Base-by-base conservation (phyloP, 371 early-diverging fungal genomes). In the Amoeboaphelidium protococcarum region DNA sequence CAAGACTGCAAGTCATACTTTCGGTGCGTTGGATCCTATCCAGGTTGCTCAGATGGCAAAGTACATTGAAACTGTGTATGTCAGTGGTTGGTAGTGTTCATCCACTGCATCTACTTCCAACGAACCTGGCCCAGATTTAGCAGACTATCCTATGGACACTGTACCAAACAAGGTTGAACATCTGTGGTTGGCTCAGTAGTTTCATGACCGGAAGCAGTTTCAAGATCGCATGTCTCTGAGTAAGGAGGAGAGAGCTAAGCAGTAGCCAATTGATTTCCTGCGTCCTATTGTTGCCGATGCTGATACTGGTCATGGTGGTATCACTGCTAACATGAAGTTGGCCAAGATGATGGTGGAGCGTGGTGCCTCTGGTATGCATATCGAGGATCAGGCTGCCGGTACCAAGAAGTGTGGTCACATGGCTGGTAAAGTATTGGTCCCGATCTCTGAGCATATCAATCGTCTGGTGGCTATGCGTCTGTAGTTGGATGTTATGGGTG, bases 371-470 rank as follows among this genome's bases (percentile, higher is more conserved):
- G 78, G 80, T 52, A 73, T 86, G 55, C 86, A 86, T 57, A 65
- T 91, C 46, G 96, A 95, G 62, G 96, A 95, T 57, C 71, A 71
- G 51, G 79, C 84, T 46, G 79, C 92, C 13, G 79, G 82, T 48
- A 88, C 88, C 52, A 95, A 95, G 60, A 95, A 95, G 72, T 95
- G 96, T 63, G 92, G 96, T 20, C 96, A 95, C 66, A 88, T 95
- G 90, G 92, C 90, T 44, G 95, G 95, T 53, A 95, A 95, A 64
- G 96, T 95, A 22, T 66, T 95, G 23, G 96, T 95, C 10, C 90
- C 96, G 25, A 82, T 86, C 44, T 72, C 77, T 20, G 92, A 95
- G 60, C 96, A 95, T 68, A 90, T 92, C 67, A 88, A 84, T 71
- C 82, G 96, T 46, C 66, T 95, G 46, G 78, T 90, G 23, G 92